Conservation (phyloP, 2,329 filamentous ascomycete species). For the Nannizzia gypsea region DNA sequence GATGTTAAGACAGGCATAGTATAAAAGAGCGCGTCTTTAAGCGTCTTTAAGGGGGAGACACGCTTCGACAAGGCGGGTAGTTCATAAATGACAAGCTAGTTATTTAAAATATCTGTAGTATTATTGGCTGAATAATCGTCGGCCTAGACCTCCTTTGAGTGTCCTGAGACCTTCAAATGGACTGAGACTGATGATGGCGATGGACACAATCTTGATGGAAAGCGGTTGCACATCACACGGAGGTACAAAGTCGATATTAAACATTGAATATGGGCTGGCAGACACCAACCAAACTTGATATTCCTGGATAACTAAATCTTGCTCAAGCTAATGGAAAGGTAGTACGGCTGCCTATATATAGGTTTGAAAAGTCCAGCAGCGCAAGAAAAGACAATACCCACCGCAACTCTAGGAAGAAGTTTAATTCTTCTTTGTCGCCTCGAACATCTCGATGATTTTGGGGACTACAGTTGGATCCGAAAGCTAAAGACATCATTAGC, state of each 20-base stretch:
- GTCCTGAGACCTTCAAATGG: no score
- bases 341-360: neutral
- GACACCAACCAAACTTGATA: neutral
- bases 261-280: no score
- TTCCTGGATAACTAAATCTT: neutral
- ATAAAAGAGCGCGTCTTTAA: no score
- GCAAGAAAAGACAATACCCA: neutral
- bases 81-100: no score
- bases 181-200: no score
- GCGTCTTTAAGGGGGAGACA: no score
- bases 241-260: neutral
- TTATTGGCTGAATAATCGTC: neutral
- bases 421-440: slow-evolving; percentile 33
- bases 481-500: slow-evolving; percentile 43
- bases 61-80: no score
- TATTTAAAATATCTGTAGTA: no score
- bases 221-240: no score
- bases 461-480: slow-evolving; percentile 82
- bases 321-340: neutral
- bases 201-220: no score
- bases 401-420: neutral
- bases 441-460: slow-evolving; percentile 76
- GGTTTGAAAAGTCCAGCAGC: neutral
- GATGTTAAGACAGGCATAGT: no score
- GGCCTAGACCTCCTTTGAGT: no score